A percentile compares a stretch with the other conserved stretches of the same genome.
phyloP scores from a whole-genome alignment of 2,329 filamentous ascomycete genomes.

The Clonostachys rosea region DNA sequence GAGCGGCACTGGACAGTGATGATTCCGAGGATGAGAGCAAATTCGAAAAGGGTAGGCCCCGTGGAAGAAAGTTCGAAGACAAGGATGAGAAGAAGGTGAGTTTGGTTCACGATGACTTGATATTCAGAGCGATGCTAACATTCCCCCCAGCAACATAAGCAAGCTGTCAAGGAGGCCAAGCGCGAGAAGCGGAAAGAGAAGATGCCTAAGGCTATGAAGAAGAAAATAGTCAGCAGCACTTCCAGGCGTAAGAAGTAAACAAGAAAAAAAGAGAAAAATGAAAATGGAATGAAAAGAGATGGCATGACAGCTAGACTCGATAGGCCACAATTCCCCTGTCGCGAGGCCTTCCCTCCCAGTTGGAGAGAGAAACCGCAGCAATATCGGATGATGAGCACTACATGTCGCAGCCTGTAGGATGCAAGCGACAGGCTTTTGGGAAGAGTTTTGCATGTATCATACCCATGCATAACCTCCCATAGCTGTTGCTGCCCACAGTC shows the following conservation, averaged over 20 bases:
- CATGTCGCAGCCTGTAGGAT: conserved; percentile 16
- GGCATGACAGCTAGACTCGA: too few relatives aligned
- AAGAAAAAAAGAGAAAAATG: conserved; percentile 2
- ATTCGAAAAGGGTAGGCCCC: conserved; percentile 64
- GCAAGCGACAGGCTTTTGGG: conserved; percentile 8
- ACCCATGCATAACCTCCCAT: conserved; percentile 29
- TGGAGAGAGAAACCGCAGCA: background rate
- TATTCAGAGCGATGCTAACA: conserved; percentile 7
- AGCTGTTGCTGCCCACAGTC: conserved; percentile 4
- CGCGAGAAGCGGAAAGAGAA: conserved; percentile 90
- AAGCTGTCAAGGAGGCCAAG: conserved; percentile 90
- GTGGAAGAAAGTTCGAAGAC: conserved; percentile 83
- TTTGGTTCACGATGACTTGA: background rate
- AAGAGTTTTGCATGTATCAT: conserved; percentile 13
- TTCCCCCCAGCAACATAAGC: conserved; percentile 61
- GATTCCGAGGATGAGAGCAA: conserved; percentile 42
- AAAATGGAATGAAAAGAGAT: background rate
- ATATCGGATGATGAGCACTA: conserved; percentile 44
- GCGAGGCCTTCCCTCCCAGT: background rate
- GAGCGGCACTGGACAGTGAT: conserved; percentile 37
- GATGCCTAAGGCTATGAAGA: conserved; percentile 95
- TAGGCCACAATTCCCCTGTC: background rate
- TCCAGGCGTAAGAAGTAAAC: conserved; percentile 59
- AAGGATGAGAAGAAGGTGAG: conserved; percentile 80
- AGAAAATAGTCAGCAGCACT: conserved; percentile 67